phyloP scores from a whole-genome alignment of 2,329 filamentous ascomycete genomes.

The Domatiomyces catenatus region DNA sequence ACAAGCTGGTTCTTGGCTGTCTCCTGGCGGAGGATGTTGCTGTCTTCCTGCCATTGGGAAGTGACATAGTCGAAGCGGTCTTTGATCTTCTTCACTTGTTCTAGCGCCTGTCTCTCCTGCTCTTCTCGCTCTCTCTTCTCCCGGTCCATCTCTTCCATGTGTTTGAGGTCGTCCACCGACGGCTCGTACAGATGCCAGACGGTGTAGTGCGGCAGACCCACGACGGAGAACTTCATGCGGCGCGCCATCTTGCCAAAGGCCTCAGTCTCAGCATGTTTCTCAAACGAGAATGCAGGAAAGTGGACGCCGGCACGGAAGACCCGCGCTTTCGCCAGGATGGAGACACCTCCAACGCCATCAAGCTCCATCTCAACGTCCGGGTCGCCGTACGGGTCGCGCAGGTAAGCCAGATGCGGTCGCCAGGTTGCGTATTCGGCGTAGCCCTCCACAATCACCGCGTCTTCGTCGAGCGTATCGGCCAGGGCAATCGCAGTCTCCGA shows the following conservation, averaged over 20 bases:
- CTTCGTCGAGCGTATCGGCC: slow-evolving; percentile 88
- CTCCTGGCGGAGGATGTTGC: neutral
- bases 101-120: slow-evolving; percentile 59
- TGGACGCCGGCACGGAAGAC: slow-evolving; percentile 92
- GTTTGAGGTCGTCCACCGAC: slow-evolving; percentile 89
- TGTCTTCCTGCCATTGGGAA: slow-evolving; percentile 80
- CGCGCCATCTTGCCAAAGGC: slow-evolving; percentile 99
- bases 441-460: slow-evolving; percentile 95
- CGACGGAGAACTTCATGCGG: slow-evolving; percentile 87
- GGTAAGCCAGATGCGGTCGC: slow-evolving; percentile 90
- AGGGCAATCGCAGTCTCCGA: slow-evolving; percentile 89
- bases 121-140: slow-evolving; percentile 66
- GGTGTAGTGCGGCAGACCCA: slow-evolving; percentile 91
- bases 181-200: slow-evolving; percentile 99
- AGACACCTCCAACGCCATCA: slow-evolving; percentile 81
- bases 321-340: slow-evolving; percentile 86
- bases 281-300: slow-evolving; percentile 95
- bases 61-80: slow-evolving; percentile 63
- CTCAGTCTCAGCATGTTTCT: slow-evolving; percentile 96
- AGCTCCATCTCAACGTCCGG: slow-evolving; percentile 99
- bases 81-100: slow-evolving; percentile 62
- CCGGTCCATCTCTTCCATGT: slow-evolving; percentile 97
- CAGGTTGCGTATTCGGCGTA: slow-evolving; percentile 98
- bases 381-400: slow-evolving; percentile 91
- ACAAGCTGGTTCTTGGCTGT: neutral